Base-by-base conservation (phyloP, 73 alveolate species). In the Paramecium primaurelia region DNA sequence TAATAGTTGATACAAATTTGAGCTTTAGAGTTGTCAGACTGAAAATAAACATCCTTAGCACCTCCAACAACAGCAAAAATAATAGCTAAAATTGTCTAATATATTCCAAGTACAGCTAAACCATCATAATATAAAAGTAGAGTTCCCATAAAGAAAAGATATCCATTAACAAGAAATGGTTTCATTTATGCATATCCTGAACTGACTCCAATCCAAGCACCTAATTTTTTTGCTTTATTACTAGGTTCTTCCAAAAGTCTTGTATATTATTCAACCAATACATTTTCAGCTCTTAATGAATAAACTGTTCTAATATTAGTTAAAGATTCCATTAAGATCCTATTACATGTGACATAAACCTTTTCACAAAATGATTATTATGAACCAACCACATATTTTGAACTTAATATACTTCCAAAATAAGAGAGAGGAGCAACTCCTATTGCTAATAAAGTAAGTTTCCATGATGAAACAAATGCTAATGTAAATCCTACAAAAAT, bases 301-400 rank as follows among this genome's bases (percentile, higher is more conserved):
- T 73, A 73, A 1, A 87, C 93, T 8, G 93, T 87, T 87, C 93
- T 64, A 9, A 87, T 87, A 44, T 87, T 87, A 59, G 93, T 87
- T 40, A 87, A 68, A 37, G 93, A 42, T 64, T 87, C 93, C 93
- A 87, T 87, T 4, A 87, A 36, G 40, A 87, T 40, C 9, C 36
- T 36, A 42, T 86, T 86, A n/a, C 88, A 37, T 12, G 26, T 86
- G 10, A 59, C 71, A 38, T 87, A 87, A 5, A 86, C 93, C 26
- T 38, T 26, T 20, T 87, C 93, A 37, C 83, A 51, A 32, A 69
- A 71, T 30, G 51, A 32, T 75, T 22, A 38, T 40, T 75, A 30
- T 36, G 68, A 32, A 4, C 88, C 88, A 75, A 75, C 88, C 0
- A 75, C 34, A 75, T 75, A 40, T 40, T 75, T 75, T 37, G 42